Base-by-base conservation (phyloP, 1,284 basidiomycete genomes). In the Singerocomus inundabilis region DNA sequence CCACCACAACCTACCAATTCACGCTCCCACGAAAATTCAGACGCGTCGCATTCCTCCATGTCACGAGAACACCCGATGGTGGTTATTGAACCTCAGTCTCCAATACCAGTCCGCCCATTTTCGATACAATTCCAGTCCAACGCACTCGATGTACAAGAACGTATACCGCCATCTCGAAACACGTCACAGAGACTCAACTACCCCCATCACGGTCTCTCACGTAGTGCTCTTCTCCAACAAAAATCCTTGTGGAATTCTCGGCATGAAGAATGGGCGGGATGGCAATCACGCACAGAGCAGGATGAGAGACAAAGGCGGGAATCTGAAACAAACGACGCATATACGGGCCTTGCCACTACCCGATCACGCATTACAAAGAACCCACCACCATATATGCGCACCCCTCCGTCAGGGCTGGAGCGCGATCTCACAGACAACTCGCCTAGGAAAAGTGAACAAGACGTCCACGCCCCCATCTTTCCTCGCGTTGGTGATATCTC, bases 401-500 rank as follows among this genome's bases (percentile, higher is more conserved):
- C 24, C 41, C 51, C 59, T 44, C 48, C 57, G 5, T 69, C 67
- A 16, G 64, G 64, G 15, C 41, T 69, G 18, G 68, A 66, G 36
- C 66, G 59, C 21, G 59, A 64, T 37, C 46, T 62, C 25, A 51
- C 42, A 46, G 32, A 50, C 34, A 28, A 49, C 43, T 49, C 55
- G 5, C 42, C 49, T 8, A 57, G 28, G 33, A 58, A 46, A 34
- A 52, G 33, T 28, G 44, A 48, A 18, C 56, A 60, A 10, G 60
- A 66, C 31, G 51, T 63, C 15, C 59, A 63, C 29, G 57, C 70
- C n/a, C 60, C 69, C 9, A 76, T 85, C 33, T 81, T 81, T 57
- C 85, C 85, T 10, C 76, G 85, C 3, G 72, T 78, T n/a, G 85
- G 85, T 10, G 83, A 86, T 56, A 65, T 87, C 25, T 60, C 70